Base-by-base conservation (phyloP, 306 rosid species). In the Castanospermum australe region DNA sequence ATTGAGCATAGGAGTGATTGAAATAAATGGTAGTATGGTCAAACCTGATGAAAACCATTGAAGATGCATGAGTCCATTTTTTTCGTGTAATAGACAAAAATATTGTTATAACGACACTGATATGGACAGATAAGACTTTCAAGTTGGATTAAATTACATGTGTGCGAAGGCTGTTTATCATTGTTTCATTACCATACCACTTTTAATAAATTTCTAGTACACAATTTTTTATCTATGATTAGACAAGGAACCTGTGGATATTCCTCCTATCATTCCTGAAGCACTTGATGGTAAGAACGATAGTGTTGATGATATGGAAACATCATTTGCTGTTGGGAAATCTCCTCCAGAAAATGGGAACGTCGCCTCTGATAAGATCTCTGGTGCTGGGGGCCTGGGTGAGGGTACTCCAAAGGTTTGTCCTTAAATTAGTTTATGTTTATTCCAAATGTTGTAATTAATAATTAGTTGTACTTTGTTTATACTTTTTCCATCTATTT, bases 351-450 rank as follows among this genome's bases (percentile, higher is more conserved):
- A 76, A 71, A 89, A 86, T 91, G 92, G 83, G 42, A 85, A 50
- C 68, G 72, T 65, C 77, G 81, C 63, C 12, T 80, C 82, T 6
- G 78, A 78, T 47, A 85, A 56, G 74, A 82, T 59, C 59, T 48
- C 57, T 38, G 77, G 79, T 77, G 79, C 79, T 11, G 33, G 83
- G 33, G 87, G 84, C 50, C 89, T 88, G 81, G 97, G 97, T 63
- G 97, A 91, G 85, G 97, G 92, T 33, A 76, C 88, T 76, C 89
- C 94, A 15, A 86, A 89, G 92, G 97, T 91, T 62, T 54, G 76
- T 81, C 18, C 48, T 18, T 68, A 13, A 17, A 39, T 20, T 42
- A 36, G 10, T 39, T 9, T 24, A 8, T 51, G 1, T 22, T 30
- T 50, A n/a, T n/a, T n/a, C n/a, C n/a, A 39, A 50, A 71, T 21